These are phyloP conservation scores for Pecoramyces ruminantium DNA, from an alignment of 192 early-diverging fungal genomes.

Conservation along the genomic window DNA sequence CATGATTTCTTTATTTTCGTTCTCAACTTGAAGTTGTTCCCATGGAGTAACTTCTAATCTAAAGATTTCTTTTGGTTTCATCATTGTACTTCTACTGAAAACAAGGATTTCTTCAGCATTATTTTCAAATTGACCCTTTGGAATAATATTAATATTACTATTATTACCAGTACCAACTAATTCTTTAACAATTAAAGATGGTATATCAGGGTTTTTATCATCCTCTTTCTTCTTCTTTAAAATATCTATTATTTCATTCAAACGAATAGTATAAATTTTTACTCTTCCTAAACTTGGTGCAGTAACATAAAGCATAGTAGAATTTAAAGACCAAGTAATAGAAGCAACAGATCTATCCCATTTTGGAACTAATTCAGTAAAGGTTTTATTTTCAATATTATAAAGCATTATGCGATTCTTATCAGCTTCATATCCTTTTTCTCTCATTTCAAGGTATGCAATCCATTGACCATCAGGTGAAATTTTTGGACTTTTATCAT, in stretches of 20 bases:
- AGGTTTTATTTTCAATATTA: slow-evolving; percentile 6
- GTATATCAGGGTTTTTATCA: not conserved
- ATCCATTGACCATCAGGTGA: slow-evolving; percentile 42
- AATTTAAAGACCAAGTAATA: slow-evolving; percentile 40
- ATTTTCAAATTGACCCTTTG: not conserved
- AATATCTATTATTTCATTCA: not conserved
- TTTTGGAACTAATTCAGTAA: slow-evolving; percentile 11
- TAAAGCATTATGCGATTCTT: slow-evolving; percentile 51
- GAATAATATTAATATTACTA: not conserved
- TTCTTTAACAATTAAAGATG: not conserved
- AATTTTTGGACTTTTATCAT: slow-evolving; percentile 42
- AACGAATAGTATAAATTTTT: slow-evolving; percentile 46
- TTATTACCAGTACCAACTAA: not conserved
- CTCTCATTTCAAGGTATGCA: slow-evolving; percentile 58
- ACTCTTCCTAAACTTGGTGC: slow-evolving; percentile 48
- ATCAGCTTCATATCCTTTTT: slow-evolving; percentile 51
- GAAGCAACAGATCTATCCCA: slow-evolving; percentile 36
- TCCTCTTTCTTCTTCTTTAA: not conserved
- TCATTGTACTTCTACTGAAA: not conserved
- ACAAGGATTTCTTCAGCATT: not conserved
- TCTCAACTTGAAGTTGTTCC: not conserved
- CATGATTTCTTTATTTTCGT: not conserved
- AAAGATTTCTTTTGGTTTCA: not conserved
- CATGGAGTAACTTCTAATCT: not conserved
- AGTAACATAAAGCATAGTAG: slow-evolving; percentile 28